Base-by-base conservation (phyloP, 2,329 filamentous ascomycete genomes). In the Hypoxylon sp. region DNA sequence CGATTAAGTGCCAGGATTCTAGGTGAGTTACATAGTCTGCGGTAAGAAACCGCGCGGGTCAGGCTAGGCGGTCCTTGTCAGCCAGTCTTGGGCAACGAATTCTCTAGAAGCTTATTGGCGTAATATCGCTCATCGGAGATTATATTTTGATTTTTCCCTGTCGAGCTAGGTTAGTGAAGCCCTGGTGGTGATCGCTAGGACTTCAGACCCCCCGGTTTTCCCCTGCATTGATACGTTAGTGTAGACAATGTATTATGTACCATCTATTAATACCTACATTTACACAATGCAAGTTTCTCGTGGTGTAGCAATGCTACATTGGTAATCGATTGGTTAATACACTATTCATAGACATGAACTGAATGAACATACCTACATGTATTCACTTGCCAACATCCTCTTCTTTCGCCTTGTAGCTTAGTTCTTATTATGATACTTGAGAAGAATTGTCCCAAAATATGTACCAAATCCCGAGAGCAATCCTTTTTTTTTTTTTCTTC, bases 91-190 rank as follows among this genome's bases (percentile, higher is more conserved):
- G 42, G 39, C 39, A 39, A 39, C 42, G 58, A 58, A 65, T 51
- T 39, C 50, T 65, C 58, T 66, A 54, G 65, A 71, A 68, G 65
- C 62, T 57, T 35, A 71, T 71, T 71, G 69, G 69, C n/a, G 42
- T 31, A 37, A 39, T 60, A 52, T 54, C 42, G 66, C 33, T 54
- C 62, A 63, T 71, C 66, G 65, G 69, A 63, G 65, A 67, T 68
- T 71, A 66, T 62, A 31, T 47, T 61, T 48, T 63, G 39, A 10
- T 53, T 51, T 70, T 65, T 47, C 57, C 66, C 44, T 66, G 24
- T 57, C 44, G 46, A 63, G 59, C 44, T 65, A 63, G 53, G 14
- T 39, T 46, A 44, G 53, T 29, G 17, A 26, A 47, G 29, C 29
- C 29, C 29, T 31, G 6, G 6, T 47, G 48, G 42, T 51, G 46